Percentiles rank a stretch among this genome's conserved stretches.
These are phyloP conservation scores for Ogataea allantospora DNA, from an alignment of 805 yeast genomes.

Conservation along the genomic window DNA sequence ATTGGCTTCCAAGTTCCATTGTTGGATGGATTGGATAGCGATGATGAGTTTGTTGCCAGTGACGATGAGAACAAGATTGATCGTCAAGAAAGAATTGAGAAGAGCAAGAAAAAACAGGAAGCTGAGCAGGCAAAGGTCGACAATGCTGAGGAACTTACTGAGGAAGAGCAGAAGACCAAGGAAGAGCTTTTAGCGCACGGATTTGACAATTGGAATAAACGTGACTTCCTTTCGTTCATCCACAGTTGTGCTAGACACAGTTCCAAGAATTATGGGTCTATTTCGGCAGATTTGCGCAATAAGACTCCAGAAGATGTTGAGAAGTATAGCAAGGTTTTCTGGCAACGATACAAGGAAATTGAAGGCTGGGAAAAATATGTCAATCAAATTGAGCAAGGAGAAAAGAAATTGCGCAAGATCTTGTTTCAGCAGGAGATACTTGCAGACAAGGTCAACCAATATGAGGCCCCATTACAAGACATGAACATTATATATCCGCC, in stretches of 20 bases:
- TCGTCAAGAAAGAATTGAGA: constrained; percentile 24
- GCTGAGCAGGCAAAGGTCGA: constrained; percentile 57
- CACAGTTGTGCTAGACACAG: constrained; percentile 72
- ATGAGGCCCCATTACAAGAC: constrained; percentile 60
- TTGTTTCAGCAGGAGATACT: constrained; percentile 55
- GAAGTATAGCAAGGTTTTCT: constrained; percentile 57
- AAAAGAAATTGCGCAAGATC: constrained; percentile 58
- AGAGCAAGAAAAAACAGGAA: constrained; percentile 35
- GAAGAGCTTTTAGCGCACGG: constrained; percentile 53
- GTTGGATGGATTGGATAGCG: constrained; percentile 58
- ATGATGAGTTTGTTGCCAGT: constrained; percentile 42
- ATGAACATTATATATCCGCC: constrained; percentile 72
- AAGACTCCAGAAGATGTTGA: constrained; percentile 60
- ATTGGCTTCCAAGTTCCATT: constrained; percentile 57
- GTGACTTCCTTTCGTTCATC: constrained; percentile 71
- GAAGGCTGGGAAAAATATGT: constrained; percentile 73
- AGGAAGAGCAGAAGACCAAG: constrained; percentile 57
- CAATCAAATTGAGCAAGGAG: constrained; percentile 71
- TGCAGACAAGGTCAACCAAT: constrained; percentile 49
- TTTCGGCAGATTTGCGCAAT: constrained; percentile 54
- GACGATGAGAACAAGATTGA: constrained; percentile 31
- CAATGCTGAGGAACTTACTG: constrained; percentile 55
- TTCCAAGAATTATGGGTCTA: constrained; percentile 45
- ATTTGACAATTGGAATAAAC: constrained; percentile 66
- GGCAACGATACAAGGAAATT: constrained; percentile 58